These are phyloP conservation scores for Sanguinoderma infundibulare DNA, from an alignment of 1,284 basidiomycete genomes.

Conservation along the genomic window DNA sequence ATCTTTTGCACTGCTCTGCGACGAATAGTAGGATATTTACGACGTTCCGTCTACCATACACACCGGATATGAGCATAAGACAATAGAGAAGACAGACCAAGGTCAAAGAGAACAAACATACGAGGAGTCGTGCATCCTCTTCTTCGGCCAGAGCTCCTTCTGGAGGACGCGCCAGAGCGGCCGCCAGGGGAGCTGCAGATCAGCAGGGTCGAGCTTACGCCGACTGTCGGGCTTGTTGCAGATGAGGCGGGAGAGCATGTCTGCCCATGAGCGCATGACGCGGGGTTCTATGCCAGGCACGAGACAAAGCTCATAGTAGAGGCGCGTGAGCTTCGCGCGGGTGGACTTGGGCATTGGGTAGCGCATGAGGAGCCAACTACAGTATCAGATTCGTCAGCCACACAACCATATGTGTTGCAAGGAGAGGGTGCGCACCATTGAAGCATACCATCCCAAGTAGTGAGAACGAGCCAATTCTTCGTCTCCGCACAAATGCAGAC, in stretches of 20 bases:
- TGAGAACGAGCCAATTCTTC: slow-evolving; percentile 75
- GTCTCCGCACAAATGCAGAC: slow-evolving; percentile 77
- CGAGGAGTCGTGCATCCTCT: slow-evolving; percentile 57
- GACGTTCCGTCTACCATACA: slow-evolving; percentile 56
- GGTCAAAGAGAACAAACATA: slow-evolving; percentile 28
- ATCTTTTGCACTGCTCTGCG: slow-evolving; percentile 72
- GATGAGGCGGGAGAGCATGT: slow-evolving; percentile 74
- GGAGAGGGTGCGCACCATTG: slow-evolving; percentile 64
- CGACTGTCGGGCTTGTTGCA: slow-evolving; percentile 65
- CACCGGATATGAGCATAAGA: neutral
- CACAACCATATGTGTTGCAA: slow-evolving; percentile 14
- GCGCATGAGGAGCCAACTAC: slow-evolving; percentile 83
- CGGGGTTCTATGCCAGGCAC: slow-evolving; percentile 78
- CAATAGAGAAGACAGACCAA: neutral
- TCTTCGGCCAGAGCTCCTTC: slow-evolving; percentile 78
- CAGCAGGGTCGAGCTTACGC: slow-evolving; percentile 67
- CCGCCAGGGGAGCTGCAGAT: slow-evolving; percentile 77
- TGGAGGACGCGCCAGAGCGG: slow-evolving; percentile 74
- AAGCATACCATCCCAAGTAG: slow-evolving; percentile 74
- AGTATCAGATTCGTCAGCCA: slow-evolving; percentile 2
- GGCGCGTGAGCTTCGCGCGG: slow-evolving; percentile 76
- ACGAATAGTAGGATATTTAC: slow-evolving; percentile 74
- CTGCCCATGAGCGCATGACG: slow-evolving; percentile 71
- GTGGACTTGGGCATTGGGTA: slow-evolving; percentile 78
- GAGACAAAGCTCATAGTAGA: slow-evolving; percentile 83